Evolutionary conservation across 2,329 filamentous ascomycete species (phyloP), one percentile per base, ranked within the genome.

Genomic region (Colletotrichum sp.): DNA sequence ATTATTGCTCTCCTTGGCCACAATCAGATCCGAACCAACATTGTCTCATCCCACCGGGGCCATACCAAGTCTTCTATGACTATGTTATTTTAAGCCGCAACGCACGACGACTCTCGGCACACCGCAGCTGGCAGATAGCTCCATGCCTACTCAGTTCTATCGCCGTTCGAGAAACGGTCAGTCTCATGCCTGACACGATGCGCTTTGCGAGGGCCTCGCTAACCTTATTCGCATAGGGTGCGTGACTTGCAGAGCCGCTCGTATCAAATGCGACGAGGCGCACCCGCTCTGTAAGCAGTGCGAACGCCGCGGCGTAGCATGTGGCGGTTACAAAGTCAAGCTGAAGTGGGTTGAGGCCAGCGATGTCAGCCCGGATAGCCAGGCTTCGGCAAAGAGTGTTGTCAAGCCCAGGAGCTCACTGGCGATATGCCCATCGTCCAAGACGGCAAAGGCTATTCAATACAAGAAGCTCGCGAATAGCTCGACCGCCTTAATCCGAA

Each of bases 321-420:
- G 76, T 5, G 36, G n/a, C 39, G 73, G 73, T 24, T 73, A 77
- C 60, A 32, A 44, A 16, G 59, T 71, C 28, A 15, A 69, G 21
- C 24, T 73, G 60, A 73, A 76, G 59, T 73, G 76, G 73, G 67
- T 76, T 59, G 63, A 67, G 34, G 63, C 55, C 24, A 63, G 62
- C 30, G 69, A 68, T 24, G 52, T 63, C 24, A 28, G 39, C n/a
- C 30, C 63, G 7, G 66, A 49, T n/a, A 57, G 28, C 57, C 71
- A 64, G 24, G 44, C 39, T 1, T n/a, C 71, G 36, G 39, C 28
- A 30, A 74, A 57, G 52, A 72, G 34, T 34, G 63, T 72, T 24
- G 28, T 66, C 34, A 66, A 66, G 28, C 49, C 63, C 3, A 21
- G 68, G 9, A 67, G 62, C 16, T 71, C 68, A 1, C 12, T 60